Conservation (phyloP, 2,329 filamentous ascomycete genomes). For the Paraconiothyrium sp. region DNA sequence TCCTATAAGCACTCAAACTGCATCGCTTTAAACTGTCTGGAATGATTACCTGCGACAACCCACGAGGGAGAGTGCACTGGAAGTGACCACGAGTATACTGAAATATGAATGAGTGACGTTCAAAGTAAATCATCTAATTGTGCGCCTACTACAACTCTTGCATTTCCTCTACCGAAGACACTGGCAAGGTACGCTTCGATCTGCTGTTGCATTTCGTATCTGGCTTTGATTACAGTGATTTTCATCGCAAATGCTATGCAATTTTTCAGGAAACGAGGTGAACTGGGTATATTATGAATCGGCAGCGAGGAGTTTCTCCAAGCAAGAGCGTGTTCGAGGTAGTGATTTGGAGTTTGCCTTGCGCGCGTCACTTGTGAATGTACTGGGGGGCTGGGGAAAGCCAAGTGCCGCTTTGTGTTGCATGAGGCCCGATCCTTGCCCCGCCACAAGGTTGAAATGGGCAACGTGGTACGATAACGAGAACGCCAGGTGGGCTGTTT, state of each 20-base stretch:
- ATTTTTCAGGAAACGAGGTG: too few species aligned
- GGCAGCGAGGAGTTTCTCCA: not conserved
- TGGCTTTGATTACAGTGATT: not conserved
- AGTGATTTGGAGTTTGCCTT: too few species aligned
- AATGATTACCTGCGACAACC: not conserved
- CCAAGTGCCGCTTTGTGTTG: not conserved
- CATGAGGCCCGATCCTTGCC: too few species aligned
- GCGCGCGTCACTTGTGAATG: not conserved
- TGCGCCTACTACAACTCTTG: not conserved
- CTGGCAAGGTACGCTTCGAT: not conserved
- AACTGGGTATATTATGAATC: too few species aligned
- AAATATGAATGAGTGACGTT: not conserved
- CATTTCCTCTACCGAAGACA: not conserved
- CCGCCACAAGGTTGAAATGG: not conserved
- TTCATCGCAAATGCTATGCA: not conserved
- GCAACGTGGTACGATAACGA: not conserved
- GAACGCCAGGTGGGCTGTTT: not conserved
- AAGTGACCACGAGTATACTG: conserved; percentile 23
- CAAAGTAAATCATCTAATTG: not conserved
- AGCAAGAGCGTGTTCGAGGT: not conserved
- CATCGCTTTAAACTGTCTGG: not conserved
- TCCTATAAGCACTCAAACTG: not conserved
- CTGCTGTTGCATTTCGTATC: not conserved
- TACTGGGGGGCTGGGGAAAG: not conserved
- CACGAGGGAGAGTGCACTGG: conserved; percentile 23